These are phyloP conservation scores for Anthracocystis setariae DNA, from an alignment of 1,284 basidiomycete species.

Conservation along the genomic window DNA sequence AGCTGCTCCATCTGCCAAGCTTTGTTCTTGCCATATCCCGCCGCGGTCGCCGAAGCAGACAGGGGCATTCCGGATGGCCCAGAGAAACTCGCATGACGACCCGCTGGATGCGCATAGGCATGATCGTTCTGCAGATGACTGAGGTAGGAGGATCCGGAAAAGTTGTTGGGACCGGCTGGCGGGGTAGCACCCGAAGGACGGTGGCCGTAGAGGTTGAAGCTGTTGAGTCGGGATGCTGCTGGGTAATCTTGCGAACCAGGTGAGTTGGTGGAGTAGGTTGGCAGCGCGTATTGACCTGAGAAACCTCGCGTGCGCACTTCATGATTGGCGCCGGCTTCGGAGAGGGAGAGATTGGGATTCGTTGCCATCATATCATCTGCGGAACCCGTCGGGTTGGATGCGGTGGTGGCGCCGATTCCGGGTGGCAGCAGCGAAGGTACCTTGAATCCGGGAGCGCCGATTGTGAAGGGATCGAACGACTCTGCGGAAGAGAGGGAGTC, in stretches of 20 bases:
- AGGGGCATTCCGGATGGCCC: constrained; percentile 9
- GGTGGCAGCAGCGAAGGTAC: constrained; percentile 54
- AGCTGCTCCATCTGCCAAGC: constrained; percentile 61
- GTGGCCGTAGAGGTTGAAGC: constrained; percentile 40
- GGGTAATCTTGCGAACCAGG: constrained; percentile 9
- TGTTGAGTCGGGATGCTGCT: constrained; percentile 24
- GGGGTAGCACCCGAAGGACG: constrained; percentile 24
- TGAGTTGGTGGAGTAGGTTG: constrained; percentile 1
- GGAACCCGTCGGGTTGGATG: constrained; percentile 1
- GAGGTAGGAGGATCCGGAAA: constrained; percentile 11
- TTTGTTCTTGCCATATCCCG: constrained; percentile 53
- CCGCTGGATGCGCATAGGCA: constrained; percentile 8
- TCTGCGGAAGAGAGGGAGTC: constrained; percentile 55
- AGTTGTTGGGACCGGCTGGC: constrained; percentile 15
- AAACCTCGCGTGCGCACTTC: constrained; percentile 20
- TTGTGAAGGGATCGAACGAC: constrained; percentile 59
- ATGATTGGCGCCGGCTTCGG: constrained; percentile 1
- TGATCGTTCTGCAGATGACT: constrained; percentile 15
- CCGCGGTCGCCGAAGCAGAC: constrained; percentile 20
- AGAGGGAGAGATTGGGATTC: not conserved
- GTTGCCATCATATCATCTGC: constrained; percentile 4
- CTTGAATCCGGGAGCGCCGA: constrained; percentile 60
- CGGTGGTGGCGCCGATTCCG: constrained; percentile 35
- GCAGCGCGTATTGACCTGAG: constrained; percentile 15
- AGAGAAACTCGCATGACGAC: constrained; percentile 34